A percentile compares a stretch with the other conserved stretches of the same genome.
Evolutionary conservation across 495 filamentous ascomycete species (phyloP).

Genomic region (Lasiosphaeria hispida): DNA sequence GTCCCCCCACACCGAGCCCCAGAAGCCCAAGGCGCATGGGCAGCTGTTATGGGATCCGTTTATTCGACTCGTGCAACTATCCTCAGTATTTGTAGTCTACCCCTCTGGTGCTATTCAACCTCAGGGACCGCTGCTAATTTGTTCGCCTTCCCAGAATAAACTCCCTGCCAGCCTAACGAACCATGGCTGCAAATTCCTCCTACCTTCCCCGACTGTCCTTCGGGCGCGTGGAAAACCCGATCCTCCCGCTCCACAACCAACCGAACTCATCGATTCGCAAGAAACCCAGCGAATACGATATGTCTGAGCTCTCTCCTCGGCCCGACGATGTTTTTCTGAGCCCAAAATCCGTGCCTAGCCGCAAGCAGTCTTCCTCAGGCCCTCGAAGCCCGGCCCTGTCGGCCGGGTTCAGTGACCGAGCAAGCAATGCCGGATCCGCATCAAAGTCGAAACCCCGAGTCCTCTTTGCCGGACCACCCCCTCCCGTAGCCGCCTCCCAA

Average conservation of each 20-base stretch:
- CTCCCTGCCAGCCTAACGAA: neutral
- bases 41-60: too few relatives aligned
- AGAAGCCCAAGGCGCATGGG: too few relatives aligned
- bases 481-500: constrained; percentile 31
- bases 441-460: constrained; percentile 22
- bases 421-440: constrained; percentile 20
- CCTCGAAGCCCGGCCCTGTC: constrained; percentile 16
- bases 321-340: constrained; percentile 37
- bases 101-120: too few relatives aligned
- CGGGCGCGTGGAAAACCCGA: constrained; percentile 21
- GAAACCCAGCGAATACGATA: constrained; percentile 42
- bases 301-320: constrained; percentile 41
- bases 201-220: constrained; percentile 30
- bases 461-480: constrained; percentile 35
- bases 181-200: constrained; percentile 26
- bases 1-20: too few relatives aligned
- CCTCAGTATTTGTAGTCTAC: too few relatives aligned
- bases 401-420: constrained; percentile 15
- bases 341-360: constrained; percentile 1
- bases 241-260: constrained; percentile 29
- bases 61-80: too few relatives aligned
- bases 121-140: too few relatives aligned
- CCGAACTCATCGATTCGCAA: constrained; percentile 25
- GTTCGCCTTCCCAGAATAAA: too few relatives aligned
- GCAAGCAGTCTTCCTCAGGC: neutral